Evolutionary conservation across 371 early-diverging fungal species (phyloP).

Genomic region (Dinochytrium kinnereticum): DNA sequence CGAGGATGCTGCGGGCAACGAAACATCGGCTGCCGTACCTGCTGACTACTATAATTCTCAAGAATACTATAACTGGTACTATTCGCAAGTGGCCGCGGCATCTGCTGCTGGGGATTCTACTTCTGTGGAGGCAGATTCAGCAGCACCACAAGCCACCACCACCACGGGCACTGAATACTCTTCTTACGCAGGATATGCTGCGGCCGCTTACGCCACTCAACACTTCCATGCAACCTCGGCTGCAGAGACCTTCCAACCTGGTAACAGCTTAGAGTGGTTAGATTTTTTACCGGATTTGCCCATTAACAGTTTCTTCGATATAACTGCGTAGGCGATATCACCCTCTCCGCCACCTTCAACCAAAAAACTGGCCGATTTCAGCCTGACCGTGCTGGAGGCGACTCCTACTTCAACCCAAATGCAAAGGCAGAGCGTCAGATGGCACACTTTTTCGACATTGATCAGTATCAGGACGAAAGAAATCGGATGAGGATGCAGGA

Average conservation of each 20-base stretch:
- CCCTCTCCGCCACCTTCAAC: constrained; percentile 38
- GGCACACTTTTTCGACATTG: constrained; percentile 43
- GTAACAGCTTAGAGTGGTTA: background rate
- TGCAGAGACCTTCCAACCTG: constrained; percentile 7
- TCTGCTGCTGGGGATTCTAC: background rate
- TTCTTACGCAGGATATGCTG: constrained; percentile 2
- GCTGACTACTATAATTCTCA: constrained; percentile 41
- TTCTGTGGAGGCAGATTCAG: too few relatives aligned
- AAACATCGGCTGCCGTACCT: background rate
- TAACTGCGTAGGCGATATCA: constrained; percentile 29
- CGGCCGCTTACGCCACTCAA: constrained; percentile 8
- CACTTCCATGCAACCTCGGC: constrained; percentile 4
- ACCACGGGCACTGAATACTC: too few relatives aligned
- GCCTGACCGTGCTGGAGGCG: constrained; percentile 24
- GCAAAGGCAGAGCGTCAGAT: constrained; percentile 48
- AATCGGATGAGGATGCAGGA: constrained; percentile 29
- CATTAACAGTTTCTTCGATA: background rate
- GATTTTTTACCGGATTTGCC: background rate
- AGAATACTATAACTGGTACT: constrained; percentile 47
- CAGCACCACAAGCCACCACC: too few relatives aligned
- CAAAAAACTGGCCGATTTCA: constrained; percentile 43
- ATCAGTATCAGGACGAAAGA: constrained; percentile 42
- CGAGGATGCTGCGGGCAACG: background rate
- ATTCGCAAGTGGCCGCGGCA: constrained; percentile 27
- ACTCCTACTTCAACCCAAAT: constrained; percentile 41